Evolutionary conservation across 1,284 basidiomycete genomes (phyloP).

Genomic region (Trichosporon asahii): DNA sequence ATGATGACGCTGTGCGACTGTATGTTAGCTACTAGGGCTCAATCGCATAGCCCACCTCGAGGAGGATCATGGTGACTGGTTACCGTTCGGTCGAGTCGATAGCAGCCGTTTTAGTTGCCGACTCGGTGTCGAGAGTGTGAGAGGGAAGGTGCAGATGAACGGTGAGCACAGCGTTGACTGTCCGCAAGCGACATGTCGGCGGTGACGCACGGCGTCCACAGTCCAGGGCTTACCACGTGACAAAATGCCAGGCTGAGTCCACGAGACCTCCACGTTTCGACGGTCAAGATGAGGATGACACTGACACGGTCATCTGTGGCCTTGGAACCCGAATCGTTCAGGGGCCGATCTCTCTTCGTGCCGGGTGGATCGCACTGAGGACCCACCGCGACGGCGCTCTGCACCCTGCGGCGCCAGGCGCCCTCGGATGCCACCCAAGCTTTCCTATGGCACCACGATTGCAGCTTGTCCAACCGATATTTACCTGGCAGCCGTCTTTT

Average conservation of each 20-base stretch:
- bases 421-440: neutral
- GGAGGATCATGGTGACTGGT: conserved; percentile 62
- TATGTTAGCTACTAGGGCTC: conserved; percentile 11
- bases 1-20: conserved; percentile 91
- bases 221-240: neutral
- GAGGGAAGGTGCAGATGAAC: neutral
- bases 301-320: neutral
- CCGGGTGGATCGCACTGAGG: neutral
- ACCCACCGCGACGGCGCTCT: neutral
- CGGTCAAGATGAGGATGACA: neutral
- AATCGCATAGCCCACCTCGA: conserved; percentile 59
- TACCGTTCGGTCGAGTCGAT: neutral
- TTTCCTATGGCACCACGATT: neutral
- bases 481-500: neutral
- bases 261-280: neutral
- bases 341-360: no score
- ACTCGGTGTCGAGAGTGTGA: neutral
- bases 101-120: neutral
- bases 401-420: neutral
- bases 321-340: neutral
- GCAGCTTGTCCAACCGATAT: neutral
- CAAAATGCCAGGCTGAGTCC: neutral
- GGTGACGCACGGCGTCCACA: conserved; percentile 9
- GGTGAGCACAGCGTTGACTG: neutral
- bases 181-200: conserved; percentile 1